A percentile compares a stretch with the other conserved stretches of the same genome.
phyloP scores from a whole-genome alignment of 306 rosid species.

The Senna tora region DNA sequence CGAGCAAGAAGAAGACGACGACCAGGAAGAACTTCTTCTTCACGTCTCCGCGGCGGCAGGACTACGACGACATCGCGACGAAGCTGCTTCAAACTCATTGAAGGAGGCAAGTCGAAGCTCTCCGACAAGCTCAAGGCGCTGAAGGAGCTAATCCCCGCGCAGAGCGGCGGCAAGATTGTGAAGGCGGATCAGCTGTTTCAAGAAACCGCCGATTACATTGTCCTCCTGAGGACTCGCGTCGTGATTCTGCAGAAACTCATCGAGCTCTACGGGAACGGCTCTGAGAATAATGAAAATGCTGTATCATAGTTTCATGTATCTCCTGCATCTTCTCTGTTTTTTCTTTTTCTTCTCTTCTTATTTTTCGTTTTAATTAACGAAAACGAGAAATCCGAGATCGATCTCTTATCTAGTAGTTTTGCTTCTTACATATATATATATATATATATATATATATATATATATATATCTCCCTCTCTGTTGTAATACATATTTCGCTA shows the following conservation, averaged over 20 bases:
- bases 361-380: conserved; percentile 28
- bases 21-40: conserved; percentile 14
- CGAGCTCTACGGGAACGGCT: conserved; percentile 59
- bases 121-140: conserved; percentile 63
- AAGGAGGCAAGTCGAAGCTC: conserved; percentile 47
- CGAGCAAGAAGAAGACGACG: conserved; percentile 42
- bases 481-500: conserved; percentile 40
- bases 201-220: conserved; percentile 89
- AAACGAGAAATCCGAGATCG: conserved; percentile 22
- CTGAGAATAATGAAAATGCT: conserved; percentile 45
- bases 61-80: no score
- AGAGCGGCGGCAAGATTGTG: conserved; percentile 37
- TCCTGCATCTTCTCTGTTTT: conserved; percentile 1
- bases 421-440: conserved; percentile 12
- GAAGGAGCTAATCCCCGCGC: conserved; percentile 67
- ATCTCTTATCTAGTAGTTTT: conserved; percentile 33
- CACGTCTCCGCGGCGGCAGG: no score
- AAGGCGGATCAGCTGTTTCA: conserved; percentile 69
- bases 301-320: conserved; percentile 42
- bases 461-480: no score
- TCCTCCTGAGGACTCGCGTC: conserved; percentile 64
- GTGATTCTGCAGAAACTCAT: conserved; percentile 76
- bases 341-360: not conserved
- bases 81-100: conserved; percentile 44
- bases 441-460: no score